phyloP scores from a whole-genome alignment of 1,284 basidiomycete species.

The Fomitopsis palustris region DNA sequence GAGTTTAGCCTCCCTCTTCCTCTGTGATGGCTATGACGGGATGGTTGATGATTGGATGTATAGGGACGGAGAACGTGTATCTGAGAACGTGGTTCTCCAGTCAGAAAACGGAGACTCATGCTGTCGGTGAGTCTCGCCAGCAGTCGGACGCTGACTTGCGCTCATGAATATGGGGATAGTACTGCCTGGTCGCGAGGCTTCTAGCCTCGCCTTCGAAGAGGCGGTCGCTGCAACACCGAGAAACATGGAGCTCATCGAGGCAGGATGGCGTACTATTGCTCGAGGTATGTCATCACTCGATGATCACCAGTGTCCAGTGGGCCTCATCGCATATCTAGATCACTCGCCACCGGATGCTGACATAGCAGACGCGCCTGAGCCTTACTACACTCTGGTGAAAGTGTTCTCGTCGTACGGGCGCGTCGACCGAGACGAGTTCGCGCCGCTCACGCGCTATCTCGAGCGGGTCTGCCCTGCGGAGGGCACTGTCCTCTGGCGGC shows the following conservation, averaged over 20 bases:
- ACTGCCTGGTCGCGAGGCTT: conserved; percentile 54
- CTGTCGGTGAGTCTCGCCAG: conserved; percentile 27
- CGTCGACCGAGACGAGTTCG: conserved; percentile 45
- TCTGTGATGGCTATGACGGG: background rate
- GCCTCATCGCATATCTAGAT: conserved; percentile 9
- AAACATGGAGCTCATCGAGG: conserved; percentile 71
- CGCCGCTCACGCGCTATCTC: conserved; percentile 71
- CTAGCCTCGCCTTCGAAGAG: conserved; percentile 46
- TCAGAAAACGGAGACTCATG: conserved; percentile 50
- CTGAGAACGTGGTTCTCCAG: conserved; percentile 71
- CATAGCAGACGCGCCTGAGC: conserved; percentile 38
- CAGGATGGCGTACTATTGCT: conserved; percentile 69
- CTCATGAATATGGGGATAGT: conserved; percentile 29
- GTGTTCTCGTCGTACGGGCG: conserved; percentile 71
- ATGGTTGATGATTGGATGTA: background rate
- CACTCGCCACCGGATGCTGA: conserved; percentile 20
- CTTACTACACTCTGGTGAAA: conserved; percentile 66
- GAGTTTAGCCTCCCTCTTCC: conserved; percentile 34
- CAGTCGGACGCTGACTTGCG: background rate
- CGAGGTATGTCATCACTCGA: conserved; percentile 37
- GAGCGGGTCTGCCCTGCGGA: conserved; percentile 53
- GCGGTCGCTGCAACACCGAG: conserved; percentile 75
- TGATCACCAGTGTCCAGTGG: too few species aligned
- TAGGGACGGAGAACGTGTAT: conserved; percentile 90
- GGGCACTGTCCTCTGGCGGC: conserved; percentile 73